Conservation (phyloP, 108 stramenopile genomes). For the Skeletonema grethae region DNA sequence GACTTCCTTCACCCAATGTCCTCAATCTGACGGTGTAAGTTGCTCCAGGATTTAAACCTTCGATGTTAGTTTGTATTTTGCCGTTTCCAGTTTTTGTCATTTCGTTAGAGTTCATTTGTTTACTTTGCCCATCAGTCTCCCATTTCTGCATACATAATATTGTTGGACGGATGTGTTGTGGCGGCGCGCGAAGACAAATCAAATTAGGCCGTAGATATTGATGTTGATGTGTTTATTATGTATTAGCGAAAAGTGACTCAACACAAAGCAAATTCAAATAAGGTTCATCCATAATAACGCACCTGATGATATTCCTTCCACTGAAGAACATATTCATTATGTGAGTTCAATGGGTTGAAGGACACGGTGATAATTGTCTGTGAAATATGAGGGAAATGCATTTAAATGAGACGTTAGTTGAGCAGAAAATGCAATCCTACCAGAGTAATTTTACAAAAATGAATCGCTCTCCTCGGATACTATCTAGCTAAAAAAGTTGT, state of each 20-base stretch:
- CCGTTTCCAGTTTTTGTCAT: slow-evolving; percentile 29
- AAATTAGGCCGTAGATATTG: not conserved
- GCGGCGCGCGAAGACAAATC: too few species aligned
- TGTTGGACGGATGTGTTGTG: not conserved
- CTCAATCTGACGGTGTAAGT: slow-evolving; percentile 46
- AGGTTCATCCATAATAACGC: not conserved
- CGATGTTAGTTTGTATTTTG: slow-evolving; percentile 47
- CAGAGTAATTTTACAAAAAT: not conserved
- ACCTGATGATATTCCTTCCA: slow-evolving; percentile 55
- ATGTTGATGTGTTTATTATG: too few species aligned
- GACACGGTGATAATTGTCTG: slow-evolving; percentile 50
- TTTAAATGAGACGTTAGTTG: not conserved
- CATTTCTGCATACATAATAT: slow-evolving; percentile 45
- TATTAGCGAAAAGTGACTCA: not conserved
- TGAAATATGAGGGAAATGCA: not conserved
- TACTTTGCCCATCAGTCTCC: slow-evolving; percentile 42
- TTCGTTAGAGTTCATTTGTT: slow-evolving; percentile 35
- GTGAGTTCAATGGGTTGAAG: slow-evolving; percentile 41
- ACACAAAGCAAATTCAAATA: not conserved
- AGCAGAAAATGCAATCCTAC: not conserved
- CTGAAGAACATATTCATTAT: slow-evolving; percentile 40
- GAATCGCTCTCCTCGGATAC: slow-evolving; percentile 44
- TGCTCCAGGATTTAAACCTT: slow-evolving; percentile 48
- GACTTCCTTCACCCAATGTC: slow-evolving; percentile 24
- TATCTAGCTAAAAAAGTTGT: slow-evolving; percentile 51